phyloP scores from a whole-genome alignment of 1,139 yeast genomes.

The Meyerozyma guilliermondii region DNA sequence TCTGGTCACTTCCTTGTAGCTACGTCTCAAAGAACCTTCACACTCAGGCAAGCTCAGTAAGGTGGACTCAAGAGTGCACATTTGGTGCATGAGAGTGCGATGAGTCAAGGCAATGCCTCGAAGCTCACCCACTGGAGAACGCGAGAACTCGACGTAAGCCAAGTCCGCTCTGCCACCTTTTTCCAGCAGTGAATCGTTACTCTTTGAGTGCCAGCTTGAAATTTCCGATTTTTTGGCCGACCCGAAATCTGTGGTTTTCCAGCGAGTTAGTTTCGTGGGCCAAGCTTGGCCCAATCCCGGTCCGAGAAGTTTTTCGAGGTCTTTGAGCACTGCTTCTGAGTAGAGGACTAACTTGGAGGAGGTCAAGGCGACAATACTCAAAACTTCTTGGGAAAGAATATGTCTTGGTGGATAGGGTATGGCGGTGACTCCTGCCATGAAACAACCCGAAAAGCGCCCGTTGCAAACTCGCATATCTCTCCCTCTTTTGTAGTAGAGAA shows the following conservation, averaged over 20 bases:
- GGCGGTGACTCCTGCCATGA: conserved; percentile 90
- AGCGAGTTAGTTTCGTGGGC: conserved; percentile 50
- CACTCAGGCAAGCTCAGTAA: conserved; percentile 58
- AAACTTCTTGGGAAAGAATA: conserved; percentile 60
- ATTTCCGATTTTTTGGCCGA: conserved; percentile 45
- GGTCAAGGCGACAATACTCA: conserved; percentile 67
- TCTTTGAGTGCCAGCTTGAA: conserved; percentile 23
- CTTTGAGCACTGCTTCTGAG: conserved; percentile 73
- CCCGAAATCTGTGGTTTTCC: conserved; percentile 91
- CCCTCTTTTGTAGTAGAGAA: conserved; percentile 76
- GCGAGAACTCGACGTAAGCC: conserved; percentile 89
- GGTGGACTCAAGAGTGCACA: conserved; percentile 68
- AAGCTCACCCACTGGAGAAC: conserved; percentile 86
- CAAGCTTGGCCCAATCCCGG: conserved; percentile 29
- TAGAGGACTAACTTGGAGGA: conserved; percentile 75
- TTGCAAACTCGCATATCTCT: conserved; percentile 80
- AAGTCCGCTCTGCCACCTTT: conserved; percentile 45
- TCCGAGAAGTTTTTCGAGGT: conserved; percentile 54
- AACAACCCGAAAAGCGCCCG: conserved; percentile 88
- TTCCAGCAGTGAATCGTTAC: conserved; percentile 28
- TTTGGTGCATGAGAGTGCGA: conserved; percentile 81
- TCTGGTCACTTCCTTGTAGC: conserved; percentile 22
- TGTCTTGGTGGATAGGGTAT: conserved; percentile 84
- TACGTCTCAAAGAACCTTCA: conserved; percentile 33
- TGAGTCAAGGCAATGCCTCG: conserved; percentile 94